Evolutionary conservation across 345 rosid species (phyloP), one percentile per base, ranked within the genome.

Genomic region (Odontarrhena argentea): DNA sequence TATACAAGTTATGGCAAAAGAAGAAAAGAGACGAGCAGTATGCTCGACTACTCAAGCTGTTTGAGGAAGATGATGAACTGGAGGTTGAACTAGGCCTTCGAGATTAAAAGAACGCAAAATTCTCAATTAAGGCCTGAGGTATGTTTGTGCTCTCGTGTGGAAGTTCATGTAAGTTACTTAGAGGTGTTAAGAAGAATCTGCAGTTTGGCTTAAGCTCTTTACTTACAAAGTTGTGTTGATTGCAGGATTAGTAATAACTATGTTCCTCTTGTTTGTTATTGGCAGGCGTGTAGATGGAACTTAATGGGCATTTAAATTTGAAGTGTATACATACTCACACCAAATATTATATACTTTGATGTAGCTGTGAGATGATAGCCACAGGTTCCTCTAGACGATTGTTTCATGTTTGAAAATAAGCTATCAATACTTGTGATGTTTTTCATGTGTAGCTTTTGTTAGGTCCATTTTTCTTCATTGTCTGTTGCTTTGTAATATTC

Each of bases 21-120:
- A 95, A 91, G 91, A 95, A 91, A 79, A 78, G 97, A 73, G 96
- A 91, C 6, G 96, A 91, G 81, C 99, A 91, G 74, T 89, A 89
- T 70, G 99, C 99, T 35, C 86, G 93, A 15, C 92, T 95, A 18
- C 73, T 91, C 69, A 95, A 91, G 79, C 79, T 95, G 78, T 95
- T 94, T 55, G 99, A 94, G 81, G 99, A 94, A 79, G 99, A 91
- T 68, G 96, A 87, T 67, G 99, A 94, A 78, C 90, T 94, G 2
- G 99, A 94, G 82, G 96, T 85, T 65, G 99, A 91, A 74, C 92
- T 91, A 68, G 96, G 99, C 64, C 91, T 89, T 56, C 86, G 87
- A 35, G 96, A 87, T 76, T 94, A 78, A 87, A 55, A 18, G 22
- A n/a, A 3, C 47, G 2, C 60, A 22, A 36, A 38, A 38, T 55